Evolutionary conservation across 495 filamentous ascomycete species (phyloP).

Genomic region (Penicillium cataractarum): DNA sequence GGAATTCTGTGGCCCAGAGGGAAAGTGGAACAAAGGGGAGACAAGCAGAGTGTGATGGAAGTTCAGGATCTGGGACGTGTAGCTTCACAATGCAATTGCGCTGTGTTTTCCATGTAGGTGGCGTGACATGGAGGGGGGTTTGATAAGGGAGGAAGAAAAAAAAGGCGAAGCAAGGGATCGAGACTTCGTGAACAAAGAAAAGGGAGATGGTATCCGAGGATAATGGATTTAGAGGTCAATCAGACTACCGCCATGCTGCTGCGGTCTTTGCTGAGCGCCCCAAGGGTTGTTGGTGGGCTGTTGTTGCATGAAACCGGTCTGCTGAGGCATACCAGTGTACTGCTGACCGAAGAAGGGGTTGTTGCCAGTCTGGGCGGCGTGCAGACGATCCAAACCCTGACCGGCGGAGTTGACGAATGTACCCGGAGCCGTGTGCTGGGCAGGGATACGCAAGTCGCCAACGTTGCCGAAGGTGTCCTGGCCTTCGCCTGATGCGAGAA

Average conservation of each 20-base stretch:
- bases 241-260: constrained; percentile 74
- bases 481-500: constrained; percentile 84
- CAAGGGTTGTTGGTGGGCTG: constrained; percentile 71
- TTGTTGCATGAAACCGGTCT: constrained; percentile 58
- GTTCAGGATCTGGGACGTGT: neutral
- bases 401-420: constrained; percentile 97
- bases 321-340: constrained; percentile 65
- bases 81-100: constrained; percentile 22
- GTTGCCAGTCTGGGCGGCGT: constrained; percentile 79
- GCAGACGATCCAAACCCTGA: constrained; percentile 66
- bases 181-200: neutral
- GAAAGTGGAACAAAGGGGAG: neutral
- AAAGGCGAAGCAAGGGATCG: constrained; percentile 2
- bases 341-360: constrained; percentile 89
- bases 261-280: constrained; percentile 59
- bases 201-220: neutral
- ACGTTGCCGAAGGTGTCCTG: constrained; percentile 97
- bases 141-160: neutral
- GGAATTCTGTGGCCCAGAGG: constrained; percentile 2
- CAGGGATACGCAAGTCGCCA: constrained; percentile 90
- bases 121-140: constrained; percentile 2
- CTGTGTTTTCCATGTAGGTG: neutral
- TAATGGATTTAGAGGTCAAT: constrained; percentile 74
- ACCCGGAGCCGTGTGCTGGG: constrained; percentile 95
- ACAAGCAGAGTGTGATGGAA: neutral